A percentile compares a stretch with the other conserved stretches of the same genome.
Evolutionary conservation across 169 alveolate genomes (phyloP).

Genomic region (Babesia ovis): DNA sequence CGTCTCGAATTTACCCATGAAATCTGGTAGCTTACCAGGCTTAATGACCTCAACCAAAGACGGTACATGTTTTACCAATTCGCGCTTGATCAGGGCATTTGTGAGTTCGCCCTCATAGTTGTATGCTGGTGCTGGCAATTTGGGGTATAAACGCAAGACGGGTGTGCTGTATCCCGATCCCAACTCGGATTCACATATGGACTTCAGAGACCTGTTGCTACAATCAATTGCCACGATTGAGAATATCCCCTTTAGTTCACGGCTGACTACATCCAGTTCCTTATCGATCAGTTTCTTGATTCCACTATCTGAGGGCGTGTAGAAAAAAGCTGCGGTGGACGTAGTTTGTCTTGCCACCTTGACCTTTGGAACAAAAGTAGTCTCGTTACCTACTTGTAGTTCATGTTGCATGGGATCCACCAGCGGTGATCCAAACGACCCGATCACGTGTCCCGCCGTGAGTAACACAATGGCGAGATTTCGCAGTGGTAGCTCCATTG

Average conservation of each 20-base stretch:
- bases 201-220: slow-evolving; percentile 34
- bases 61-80: slow-evolving; percentile 65
- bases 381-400: slow-evolving; percentile 73
- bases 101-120: slow-evolving; percentile 42
- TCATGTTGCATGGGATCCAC: slow-evolving; percentile 78
- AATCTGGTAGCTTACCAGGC: slow-evolving; percentile 63
- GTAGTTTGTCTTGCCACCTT: slow-evolving; percentile 72
- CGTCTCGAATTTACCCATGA: slow-evolving; percentile 72
- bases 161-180: slow-evolving; percentile 67
- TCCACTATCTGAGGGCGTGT: slow-evolving; percentile 65
- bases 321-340: slow-evolving; percentile 70
- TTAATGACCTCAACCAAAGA: slow-evolving; percentile 71
- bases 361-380: slow-evolving; percentile 70
- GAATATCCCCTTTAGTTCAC: slow-evolving; percentile 74
- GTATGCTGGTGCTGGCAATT: slow-evolving; percentile 74
- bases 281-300: slow-evolving; percentile 66
- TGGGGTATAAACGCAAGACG: slow-evolving; percentile 69
- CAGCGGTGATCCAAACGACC: slow-evolving; percentile 41
- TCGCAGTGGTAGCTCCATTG: too few species aligned
- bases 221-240: slow-evolving; percentile 72
- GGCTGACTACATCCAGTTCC: slow-evolving; percentile 64
- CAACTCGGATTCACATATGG: slow-evolving; percentile 66
- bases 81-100: slow-evolving; percentile 44
- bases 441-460: too few species aligned
- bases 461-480: too few species aligned